Evolutionary conservation across 192 early-diverging fungal species (phyloP).

Genomic region (Backusella liffmaniae): DNA sequence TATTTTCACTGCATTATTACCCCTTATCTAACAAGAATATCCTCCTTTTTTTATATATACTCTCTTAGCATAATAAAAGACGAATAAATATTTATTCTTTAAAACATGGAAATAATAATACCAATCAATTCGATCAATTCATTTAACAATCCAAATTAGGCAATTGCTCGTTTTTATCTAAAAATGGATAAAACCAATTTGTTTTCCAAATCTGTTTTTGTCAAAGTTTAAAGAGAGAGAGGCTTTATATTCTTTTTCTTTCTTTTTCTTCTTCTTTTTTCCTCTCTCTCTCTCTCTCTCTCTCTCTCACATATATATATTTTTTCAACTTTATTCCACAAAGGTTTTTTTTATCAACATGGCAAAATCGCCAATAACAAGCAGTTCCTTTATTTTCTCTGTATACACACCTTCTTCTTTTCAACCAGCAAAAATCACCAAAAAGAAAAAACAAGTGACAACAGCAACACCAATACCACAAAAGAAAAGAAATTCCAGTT

Average conservation of each 20-base stretch:
- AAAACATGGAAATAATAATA: slow-evolving; percentile 2
- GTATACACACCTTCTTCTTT: background rate
- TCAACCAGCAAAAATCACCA: slow-evolving; percentile 1
- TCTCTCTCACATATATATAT: background rate
- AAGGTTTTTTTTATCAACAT: background rate
- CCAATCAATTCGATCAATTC: background rate
- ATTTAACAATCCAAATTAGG: background rate
- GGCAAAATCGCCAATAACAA: background rate
- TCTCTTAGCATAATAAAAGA: background rate
- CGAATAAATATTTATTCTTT: background rate
- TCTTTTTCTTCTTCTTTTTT: background rate
- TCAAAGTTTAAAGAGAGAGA: slow-evolving; percentile 7
- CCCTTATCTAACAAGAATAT: background rate
- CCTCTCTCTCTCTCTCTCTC: background rate
- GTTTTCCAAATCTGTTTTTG: slow-evolving; percentile 5
- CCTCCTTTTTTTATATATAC: background rate
- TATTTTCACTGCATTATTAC: background rate
- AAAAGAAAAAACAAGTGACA: background rate
- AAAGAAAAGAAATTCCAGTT: background rate
- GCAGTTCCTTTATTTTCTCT: background rate
- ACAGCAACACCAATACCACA: background rate
- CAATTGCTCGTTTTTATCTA: slow-evolving; percentile 3
- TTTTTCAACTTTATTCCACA: background rate
- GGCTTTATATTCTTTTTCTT: background rate
- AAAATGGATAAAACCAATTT: slow-evolving; percentile 6